A percentile compares a stretch with the other conserved stretches of the same genome.
Evolutionary conservation across 2,329 filamentous ascomycete genomes (phyloP).

Genomic region (Apiospora kogelbergensis): DNA sequence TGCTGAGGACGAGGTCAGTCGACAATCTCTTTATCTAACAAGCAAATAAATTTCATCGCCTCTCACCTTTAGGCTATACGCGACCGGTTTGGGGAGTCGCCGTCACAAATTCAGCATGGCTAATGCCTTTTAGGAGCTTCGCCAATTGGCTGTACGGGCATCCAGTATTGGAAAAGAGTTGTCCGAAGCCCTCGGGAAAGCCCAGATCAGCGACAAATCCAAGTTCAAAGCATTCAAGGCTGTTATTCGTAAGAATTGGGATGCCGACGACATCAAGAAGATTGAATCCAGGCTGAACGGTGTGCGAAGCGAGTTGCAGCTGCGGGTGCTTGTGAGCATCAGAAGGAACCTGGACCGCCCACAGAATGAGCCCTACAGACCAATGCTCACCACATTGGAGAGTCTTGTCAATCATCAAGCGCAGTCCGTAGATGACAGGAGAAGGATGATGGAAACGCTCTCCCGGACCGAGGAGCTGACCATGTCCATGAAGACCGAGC

Average conservation of each 20-base stretch:
- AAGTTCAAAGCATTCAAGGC: slow-evolving; percentile 20
- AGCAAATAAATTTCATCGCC: no score
- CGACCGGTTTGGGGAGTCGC: no score
- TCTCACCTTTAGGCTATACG: no score
- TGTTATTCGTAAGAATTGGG: slow-evolving; percentile 17
- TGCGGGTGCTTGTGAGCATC: slow-evolving; percentile 18
- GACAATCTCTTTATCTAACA: background rate
- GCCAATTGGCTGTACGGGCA: slow-evolving; percentile 17
- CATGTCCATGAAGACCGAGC: background rate
- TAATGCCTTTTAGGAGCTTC: slow-evolving; percentile 15
- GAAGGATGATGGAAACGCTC: slow-evolving; percentile 17
- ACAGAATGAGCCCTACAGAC: slow-evolving; percentile 13
- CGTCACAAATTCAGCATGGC: background rate
- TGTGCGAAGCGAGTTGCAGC: slow-evolving; percentile 21
- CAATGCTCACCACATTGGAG: slow-evolving; percentile 16
- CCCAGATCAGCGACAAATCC: slow-evolving; percentile 16
- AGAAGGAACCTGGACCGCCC: slow-evolving; percentile 12
- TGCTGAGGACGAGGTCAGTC: slow-evolving; percentile 16
- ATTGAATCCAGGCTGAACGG: slow-evolving; percentile 18
- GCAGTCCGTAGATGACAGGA: slow-evolving; percentile 15
- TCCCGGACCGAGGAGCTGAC: slow-evolving; percentile 10
- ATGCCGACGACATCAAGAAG: slow-evolving; percentile 19
- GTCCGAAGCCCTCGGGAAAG: slow-evolving; percentile 11
- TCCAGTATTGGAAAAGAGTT: slow-evolving; percentile 21
- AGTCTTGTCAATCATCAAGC: slow-evolving; percentile 13